phyloP scores from a whole-genome alignment of 192 early-diverging fungal species.

The Globomyces pollinis-pini region DNA sequence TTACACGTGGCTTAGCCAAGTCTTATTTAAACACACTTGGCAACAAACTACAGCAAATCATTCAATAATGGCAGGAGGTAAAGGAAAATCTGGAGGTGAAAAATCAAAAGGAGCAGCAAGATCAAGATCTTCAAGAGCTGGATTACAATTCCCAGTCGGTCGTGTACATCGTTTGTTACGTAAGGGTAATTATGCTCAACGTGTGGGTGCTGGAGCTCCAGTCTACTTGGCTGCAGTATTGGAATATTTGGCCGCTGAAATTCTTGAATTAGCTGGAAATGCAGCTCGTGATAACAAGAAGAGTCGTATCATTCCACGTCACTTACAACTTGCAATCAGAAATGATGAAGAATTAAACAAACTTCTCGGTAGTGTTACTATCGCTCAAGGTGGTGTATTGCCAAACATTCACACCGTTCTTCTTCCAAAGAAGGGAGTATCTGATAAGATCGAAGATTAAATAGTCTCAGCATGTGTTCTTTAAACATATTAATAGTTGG shows the following conservation, averaged over 20 bases:
- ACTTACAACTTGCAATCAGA: slow-evolving; percentile 89
- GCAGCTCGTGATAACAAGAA: slow-evolving; percentile 93
- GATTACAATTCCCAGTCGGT: slow-evolving; percentile 94
- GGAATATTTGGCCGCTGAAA: slow-evolving; percentile 93
- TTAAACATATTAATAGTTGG: no score
- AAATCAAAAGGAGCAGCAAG: slow-evolving; percentile 32
- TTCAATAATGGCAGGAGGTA: slow-evolving; percentile 27
- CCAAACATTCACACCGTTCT: slow-evolving; percentile 86
- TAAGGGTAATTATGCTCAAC: slow-evolving; percentile 90
- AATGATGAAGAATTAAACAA: slow-evolving; percentile 96
- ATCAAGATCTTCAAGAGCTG: slow-evolving; percentile 82
- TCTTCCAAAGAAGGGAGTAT: slow-evolving; percentile 63
- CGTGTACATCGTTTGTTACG: slow-evolving; percentile 93
- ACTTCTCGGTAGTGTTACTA: slow-evolving; percentile 80
- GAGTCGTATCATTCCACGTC: slow-evolving; percentile 91
- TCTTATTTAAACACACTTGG: no score
- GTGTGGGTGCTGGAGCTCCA: slow-evolving; percentile 87
- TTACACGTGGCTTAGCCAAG: no score
- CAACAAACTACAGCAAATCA: no score
- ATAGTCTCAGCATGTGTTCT: no score
- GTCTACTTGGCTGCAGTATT: slow-evolving; percentile 94
- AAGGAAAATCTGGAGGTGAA: slow-evolving; percentile 38
- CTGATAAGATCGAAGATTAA: neutral
- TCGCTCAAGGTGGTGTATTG: slow-evolving; percentile 85
- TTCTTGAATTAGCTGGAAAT: slow-evolving; percentile 93